These are phyloP conservation scores for Mycosphaerelloides madeirae DNA, from an alignment of 2,329 filamentous ascomycete species.

Conservation along the genomic window DNA sequence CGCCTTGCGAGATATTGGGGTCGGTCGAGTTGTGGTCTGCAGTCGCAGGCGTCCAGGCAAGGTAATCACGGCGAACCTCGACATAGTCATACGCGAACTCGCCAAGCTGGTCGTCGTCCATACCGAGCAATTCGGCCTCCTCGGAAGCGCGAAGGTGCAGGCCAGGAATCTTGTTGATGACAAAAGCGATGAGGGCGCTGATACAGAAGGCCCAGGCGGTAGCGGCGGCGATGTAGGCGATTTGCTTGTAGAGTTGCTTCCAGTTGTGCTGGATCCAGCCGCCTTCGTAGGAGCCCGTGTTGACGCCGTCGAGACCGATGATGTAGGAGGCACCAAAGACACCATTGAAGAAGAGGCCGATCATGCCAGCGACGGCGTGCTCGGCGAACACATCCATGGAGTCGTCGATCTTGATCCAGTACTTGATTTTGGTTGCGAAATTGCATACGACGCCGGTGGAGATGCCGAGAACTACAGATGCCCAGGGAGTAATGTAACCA, in stretches of 20 bases:
- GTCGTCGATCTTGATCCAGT: constrained; percentile 76
- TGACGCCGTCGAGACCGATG: constrained; percentile 72
- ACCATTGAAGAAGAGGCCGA: constrained; percentile 72
- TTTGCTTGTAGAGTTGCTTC: constrained; percentile 70
- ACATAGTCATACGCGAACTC: constrained; percentile 90
- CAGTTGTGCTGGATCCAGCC: constrained; percentile 74
- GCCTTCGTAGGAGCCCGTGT: constrained; percentile 51
- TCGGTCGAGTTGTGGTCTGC: constrained; percentile 58
- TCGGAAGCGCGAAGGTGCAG: constrained; percentile 74
- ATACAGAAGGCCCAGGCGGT: constrained; percentile 68
- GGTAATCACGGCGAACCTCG: constrained; percentile 80
- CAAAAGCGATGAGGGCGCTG: constrained; percentile 67
- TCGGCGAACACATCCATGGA: constrained; percentile 88
- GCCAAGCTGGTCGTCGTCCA: constrained; percentile 86
- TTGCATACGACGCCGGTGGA: constrained; percentile 68
- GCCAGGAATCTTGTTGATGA: constrained; percentile 70
- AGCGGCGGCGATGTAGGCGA: constrained; percentile 67
- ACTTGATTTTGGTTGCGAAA: constrained; percentile 78
- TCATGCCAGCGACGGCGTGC: constrained; percentile 78
- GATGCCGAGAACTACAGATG: constrained; percentile 56
- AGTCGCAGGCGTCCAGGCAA: constrained; percentile 78
- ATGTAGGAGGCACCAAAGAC: constrained; percentile 66
- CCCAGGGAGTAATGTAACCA: constrained; percentile 69
- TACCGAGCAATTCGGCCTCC: constrained; percentile 77
- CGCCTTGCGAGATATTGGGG: constrained; percentile 58